Conservation (phyloP, 2,329 filamentous ascomycete genomes). For the Parafenestella ontariensis region DNA sequence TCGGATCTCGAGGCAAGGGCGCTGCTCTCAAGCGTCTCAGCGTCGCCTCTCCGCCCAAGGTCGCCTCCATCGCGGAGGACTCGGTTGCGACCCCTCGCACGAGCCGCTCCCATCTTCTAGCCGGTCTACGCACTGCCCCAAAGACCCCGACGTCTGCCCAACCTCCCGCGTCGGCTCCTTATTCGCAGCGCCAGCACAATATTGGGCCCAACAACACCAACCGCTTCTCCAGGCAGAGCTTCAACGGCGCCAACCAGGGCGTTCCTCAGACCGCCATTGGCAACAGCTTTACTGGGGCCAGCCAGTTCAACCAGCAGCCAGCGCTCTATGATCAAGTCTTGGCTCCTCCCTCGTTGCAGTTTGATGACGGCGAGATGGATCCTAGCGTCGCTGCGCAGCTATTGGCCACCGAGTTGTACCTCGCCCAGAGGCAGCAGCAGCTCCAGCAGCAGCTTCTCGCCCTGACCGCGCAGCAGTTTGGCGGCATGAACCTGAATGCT, state of each 20-base stretch:
- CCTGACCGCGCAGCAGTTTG: conserved; percentile 66
- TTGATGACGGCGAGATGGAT: conserved; percentile 77
- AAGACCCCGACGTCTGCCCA: conserved; percentile 78
- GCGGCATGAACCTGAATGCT: conserved; percentile 70
- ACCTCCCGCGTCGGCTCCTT: conserved; percentile 67
- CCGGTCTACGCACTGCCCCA: conserved; percentile 89
- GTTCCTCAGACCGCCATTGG: conserved; percentile 67
- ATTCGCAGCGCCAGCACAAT: conserved; percentile 62
- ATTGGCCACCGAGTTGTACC: conserved; percentile 87
- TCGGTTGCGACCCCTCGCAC: conserved; percentile 80
- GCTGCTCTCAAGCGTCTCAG: conserved; percentile 88
- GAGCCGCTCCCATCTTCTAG: conserved; percentile 91
- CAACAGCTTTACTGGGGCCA: conserved; percentile 58
- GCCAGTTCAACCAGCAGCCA: conserved; percentile 50
- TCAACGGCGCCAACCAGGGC: conserved; percentile 50
- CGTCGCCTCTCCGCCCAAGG: conserved; percentile 75
- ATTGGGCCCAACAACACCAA: conserved; percentile 55
- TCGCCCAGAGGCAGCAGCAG: conserved; percentile 93
- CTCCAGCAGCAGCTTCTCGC: conserved; percentile 90
- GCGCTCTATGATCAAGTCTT: conserved; percentile 82
- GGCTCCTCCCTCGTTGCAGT: conserved; percentile 80
- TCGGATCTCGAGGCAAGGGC: conserved; percentile 85
- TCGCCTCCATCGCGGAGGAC: conserved; percentile 70
- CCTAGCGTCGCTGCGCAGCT: conserved; percentile 87
- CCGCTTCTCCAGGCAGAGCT: conserved; percentile 54